These are phyloP conservation scores for Sclerospora graminicola DNA, from an alignment of 352 stramenopile genomes.

Conservation along the genomic window DNA sequence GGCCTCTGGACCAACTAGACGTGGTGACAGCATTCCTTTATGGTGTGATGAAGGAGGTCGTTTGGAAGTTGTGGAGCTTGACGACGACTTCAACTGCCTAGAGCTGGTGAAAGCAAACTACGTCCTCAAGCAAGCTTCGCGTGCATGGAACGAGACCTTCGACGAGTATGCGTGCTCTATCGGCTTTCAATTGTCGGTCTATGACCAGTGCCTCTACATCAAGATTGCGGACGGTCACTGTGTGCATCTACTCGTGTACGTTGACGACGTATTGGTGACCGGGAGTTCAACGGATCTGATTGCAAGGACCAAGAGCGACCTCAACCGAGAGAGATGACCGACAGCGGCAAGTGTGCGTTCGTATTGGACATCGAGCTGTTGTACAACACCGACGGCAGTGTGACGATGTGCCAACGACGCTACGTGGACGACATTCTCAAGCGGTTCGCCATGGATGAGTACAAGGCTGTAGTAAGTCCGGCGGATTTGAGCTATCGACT, in stretches of 20 bases:
- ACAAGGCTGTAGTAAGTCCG: constrained; percentile 4
- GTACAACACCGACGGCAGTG: constrained; percentile 4
- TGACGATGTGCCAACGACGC: constrained; percentile 7
- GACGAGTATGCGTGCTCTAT: not conserved
- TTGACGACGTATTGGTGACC: constrained; percentile 11
- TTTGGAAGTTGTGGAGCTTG: not conserved
- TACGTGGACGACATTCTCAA: constrained; percentile 18
- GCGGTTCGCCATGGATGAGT: constrained; percentile 15
- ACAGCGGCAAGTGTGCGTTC: constrained; percentile 16
- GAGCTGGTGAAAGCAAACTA: constrained; percentile 7
- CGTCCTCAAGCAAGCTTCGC: constrained; percentile 4
- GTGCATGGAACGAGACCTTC: constrained; percentile 6
- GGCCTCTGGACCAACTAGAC: constrained; percentile 3
- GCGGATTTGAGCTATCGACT: constrained; percentile 1
- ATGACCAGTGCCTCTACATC: constrained; percentile 8
- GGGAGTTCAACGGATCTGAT: constrained; percentile 7
- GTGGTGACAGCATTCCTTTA: constrained; percentile 6
- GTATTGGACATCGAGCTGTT: constrained; percentile 13
- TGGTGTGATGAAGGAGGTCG: constrained; percentile 3
- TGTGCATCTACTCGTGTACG: constrained; percentile 7
- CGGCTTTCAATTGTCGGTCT: not conserved
- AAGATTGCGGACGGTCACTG: constrained; percentile 5
- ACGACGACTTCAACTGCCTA: not conserved
- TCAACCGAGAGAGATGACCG: constrained; percentile 20
- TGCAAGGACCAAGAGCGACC: constrained; percentile 2